Conservation (phyloP, 495 filamentous ascomycete species). For the Geoglossum glabrum region DNA sequence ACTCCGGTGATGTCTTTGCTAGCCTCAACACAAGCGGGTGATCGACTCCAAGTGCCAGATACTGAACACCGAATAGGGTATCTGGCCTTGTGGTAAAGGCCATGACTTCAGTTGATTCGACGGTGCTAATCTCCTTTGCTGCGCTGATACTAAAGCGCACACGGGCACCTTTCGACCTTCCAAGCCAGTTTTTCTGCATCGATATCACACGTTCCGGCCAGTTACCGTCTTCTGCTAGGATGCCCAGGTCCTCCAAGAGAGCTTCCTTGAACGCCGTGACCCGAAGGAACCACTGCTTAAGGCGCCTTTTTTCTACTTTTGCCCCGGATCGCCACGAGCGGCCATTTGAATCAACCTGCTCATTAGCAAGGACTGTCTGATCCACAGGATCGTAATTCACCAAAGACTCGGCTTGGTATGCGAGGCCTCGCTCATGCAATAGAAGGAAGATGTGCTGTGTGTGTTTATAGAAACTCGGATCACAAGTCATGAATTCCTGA, state of each 20-base stretch:
- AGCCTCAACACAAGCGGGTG: conserved; percentile 48
- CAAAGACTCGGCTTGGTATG: conserved; percentile 56
- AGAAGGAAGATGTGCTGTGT: conserved; percentile 70
- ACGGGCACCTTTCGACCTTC: conserved; percentile 50
- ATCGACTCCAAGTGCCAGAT: conserved; percentile 53
- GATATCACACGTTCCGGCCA: conserved; percentile 70
- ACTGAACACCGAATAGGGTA: conserved; percentile 69
- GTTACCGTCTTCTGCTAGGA: conserved; percentile 32
- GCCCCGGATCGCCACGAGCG: conserved; percentile 77
- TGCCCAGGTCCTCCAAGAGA: conserved; percentile 52
- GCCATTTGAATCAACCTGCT: conserved; percentile 71
- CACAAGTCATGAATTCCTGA: conserved; percentile 68
- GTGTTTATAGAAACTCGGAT: conserved; percentile 70
- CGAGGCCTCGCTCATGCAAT: conserved; percentile 47
- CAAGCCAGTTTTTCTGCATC: conserved; percentile 83
- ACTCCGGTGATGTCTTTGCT: conserved; percentile 33
- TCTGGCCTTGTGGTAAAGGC: conserved; percentile 73
- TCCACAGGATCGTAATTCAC: conserved; percentile 88
- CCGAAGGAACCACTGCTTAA: conserved; percentile 81
- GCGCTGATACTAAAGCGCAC: conserved; percentile 43
- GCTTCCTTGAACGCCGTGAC: conserved; percentile 60
- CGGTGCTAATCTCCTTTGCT: conserved; percentile 9
- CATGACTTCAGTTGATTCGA: conserved; percentile 25
- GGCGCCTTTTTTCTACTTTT: conserved; percentile 54
- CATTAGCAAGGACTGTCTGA: conserved; percentile 75